Conservation (phyloP, 495 filamentous ascomycete species). For the Penicillium goetzii region DNA sequence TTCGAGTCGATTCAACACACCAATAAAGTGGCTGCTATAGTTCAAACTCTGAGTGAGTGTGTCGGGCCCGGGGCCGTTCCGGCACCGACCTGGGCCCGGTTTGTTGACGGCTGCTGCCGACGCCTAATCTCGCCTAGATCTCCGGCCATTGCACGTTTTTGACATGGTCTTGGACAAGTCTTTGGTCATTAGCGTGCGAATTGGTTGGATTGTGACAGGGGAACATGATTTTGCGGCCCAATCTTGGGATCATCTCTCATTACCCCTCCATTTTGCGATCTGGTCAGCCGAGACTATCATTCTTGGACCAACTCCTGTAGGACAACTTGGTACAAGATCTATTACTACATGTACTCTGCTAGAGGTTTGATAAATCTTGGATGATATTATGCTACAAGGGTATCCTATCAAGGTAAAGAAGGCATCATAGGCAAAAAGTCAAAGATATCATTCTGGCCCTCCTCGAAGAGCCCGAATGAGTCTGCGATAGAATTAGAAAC, state of each 20-base stretch:
- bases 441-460: constrained; percentile 50
- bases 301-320: neutral
- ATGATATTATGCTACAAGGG: neutral
- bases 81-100: constrained; percentile 37
- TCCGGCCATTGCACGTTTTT: constrained; percentile 12
- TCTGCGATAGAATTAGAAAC: constrained; percentile 49
- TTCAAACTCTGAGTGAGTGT: constrained; percentile 21
- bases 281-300: constrained; percentile 11
- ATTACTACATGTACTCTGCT: neutral
- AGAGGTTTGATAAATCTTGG: neutral
- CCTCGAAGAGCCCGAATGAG: constrained; percentile 51
- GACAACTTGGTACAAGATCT: neutral
- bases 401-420: constrained; percentile 36
- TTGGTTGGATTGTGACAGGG: constrained; percentile 18
- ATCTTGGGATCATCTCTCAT: constrained; percentile 2
- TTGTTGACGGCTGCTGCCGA: constrained; percentile 20
- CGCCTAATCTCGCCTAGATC: constrained; percentile 15
- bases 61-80: constrained; percentile 37
- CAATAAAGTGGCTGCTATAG: constrained; percentile 29
- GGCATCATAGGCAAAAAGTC: constrained; percentile 50
- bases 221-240: constrained; percentile 22
- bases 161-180: neutral
- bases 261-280: neutral
- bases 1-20: constrained; percentile 19
- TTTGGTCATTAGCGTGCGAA: constrained; percentile 3